Base-by-base conservation (phyloP, 1,139 yeast genomes). In the Debaryomycetaceae sp. region DNA sequence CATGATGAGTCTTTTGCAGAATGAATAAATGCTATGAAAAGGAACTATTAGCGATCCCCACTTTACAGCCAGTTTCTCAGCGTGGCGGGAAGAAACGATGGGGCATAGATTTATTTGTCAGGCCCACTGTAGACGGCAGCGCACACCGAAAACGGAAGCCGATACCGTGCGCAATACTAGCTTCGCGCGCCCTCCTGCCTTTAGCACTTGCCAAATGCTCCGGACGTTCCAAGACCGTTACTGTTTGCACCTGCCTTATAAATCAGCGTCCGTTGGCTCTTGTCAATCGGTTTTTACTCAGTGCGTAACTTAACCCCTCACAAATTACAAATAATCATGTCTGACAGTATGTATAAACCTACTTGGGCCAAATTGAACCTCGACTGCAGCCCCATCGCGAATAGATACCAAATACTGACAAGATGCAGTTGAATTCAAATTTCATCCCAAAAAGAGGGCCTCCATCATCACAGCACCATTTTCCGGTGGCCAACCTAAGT, bases 401-500 rank as follows among this genome's bases (percentile, higher is more conserved):
- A 8, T 8, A 13, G 12, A 5, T 16, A 5, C 12, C n/a, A 19
- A 19, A 19, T 19, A 19, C n/a, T 19, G 21, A 19, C 10, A 19
- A n/a, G n/a, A 19, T 5, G 12, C 28, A 51, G 58, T 55, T 28
- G 35, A 49, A 36, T 80, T 68, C 63, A 71, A 75, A 42, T 75
- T 62, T 49, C 71, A 71, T 46, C 68, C 76, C 30, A 50, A 65
- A 28, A 76, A 69, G 44, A 65, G 74, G 38, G 73, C 77, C 18
- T 71, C 85, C 14, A 62, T 88, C 35, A 75, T 88, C 42, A 68
- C 80, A 17, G 96, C 95, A 0, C 96, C 96, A 32, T 88, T 88
- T 54, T 78, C 89, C 22, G 97, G 96, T n/a, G 98, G 98, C 37
- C 98, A 89, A 58, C 93, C 89, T 32, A 83, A 84, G 49, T 75